Evolutionary conservation across 768 basidiomycete genomes (phyloP), one percentile per base, ranked within the genome.

Genomic region (Lactifluus subvellereus): DNA sequence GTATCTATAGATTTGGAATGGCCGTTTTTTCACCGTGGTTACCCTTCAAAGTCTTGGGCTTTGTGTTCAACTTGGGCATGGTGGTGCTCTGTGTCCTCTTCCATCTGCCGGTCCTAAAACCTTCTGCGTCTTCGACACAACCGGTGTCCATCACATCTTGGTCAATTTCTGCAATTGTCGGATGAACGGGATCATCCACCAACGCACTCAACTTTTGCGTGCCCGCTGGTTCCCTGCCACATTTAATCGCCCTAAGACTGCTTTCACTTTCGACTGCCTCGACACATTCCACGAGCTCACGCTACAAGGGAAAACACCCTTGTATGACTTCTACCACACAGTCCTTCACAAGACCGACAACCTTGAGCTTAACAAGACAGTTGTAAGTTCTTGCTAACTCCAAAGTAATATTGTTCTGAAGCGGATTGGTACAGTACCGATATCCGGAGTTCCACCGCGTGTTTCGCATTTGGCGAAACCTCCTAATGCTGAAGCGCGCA

Each of bases 141-240:
- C 10, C 30, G 62, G 62, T 3, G 20, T 57, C 22, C 62, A 63
- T 32, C 16, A 51, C 7, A 49, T 63, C n/a, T 18, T 7, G 1
- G 54, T 57, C 38, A 20, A 49, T 30, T 62, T 33, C 30, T 62
- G 61, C 18, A n/a, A 38, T 14, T 59, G 57, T 37, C 4, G 32
- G 10, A 11, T 7, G 14, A 37, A n/a, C 3, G 60, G 45, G 32
- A 9, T 35, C 8, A 32, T 20, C 5, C 52, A 18, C 9, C 33
- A 33, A 22, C 7, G 18, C 20, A 35, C 37, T 14, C 64, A 65
- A 35, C 60, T 65, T 30, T 30, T 65, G 13, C 59, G 48, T 27
- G 59, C 47, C 7, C 10, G 45, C 11, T 65, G 64, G 61, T 62
- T 43, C 20, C 61, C 54, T n/a, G 54, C 54, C n/a, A 56, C 45